Percentiles rank a stretch among this genome's conserved stretches.
These are phyloP conservation scores for Colletotrichum lentis DNA, from an alignment of 2,329 filamentous ascomycete species.

Conservation along the genomic window DNA sequence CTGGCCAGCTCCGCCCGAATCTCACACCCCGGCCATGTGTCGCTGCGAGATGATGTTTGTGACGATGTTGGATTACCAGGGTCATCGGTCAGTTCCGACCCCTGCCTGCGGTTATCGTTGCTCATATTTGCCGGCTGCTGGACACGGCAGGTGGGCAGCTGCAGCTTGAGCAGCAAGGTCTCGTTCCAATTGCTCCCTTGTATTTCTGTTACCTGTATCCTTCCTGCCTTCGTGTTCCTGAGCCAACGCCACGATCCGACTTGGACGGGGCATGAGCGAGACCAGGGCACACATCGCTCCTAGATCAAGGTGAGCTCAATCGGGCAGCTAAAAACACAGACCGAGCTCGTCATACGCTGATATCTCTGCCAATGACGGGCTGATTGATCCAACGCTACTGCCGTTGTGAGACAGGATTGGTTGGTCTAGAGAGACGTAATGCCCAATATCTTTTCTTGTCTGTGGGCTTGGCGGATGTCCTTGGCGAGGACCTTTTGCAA, in stretches of 20 bases:
- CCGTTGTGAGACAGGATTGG: neutral
- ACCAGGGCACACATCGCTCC: neutral
- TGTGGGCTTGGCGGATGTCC: neutral
- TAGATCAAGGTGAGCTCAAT: neutral
- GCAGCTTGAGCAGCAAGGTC: neutral
- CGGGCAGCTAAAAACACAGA: neutral
- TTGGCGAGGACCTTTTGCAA: conserved; percentile 22
- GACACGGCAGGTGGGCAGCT: neutral
- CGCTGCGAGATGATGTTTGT: conserved; percentile 25
- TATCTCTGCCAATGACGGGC: neutral
- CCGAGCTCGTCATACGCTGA: neutral
- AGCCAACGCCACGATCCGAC: neutral
- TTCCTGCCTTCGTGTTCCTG: neutral
- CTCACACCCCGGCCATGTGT: neutral
- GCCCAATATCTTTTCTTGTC: conserved; percentile 1
- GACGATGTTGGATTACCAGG: conserved; percentile 11
- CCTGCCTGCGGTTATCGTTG: neutral
- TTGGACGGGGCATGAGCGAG: neutral
- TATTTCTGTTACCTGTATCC: neutral
- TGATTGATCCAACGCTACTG: neutral
- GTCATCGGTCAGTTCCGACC: neutral
- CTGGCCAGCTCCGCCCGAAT: conserved; percentile 1
- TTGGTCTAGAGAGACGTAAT: neutral
- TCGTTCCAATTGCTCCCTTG: neutral
- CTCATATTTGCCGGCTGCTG: neutral